These are phyloP conservation scores for Xylaria curta DNA, from an alignment of 495 filamentous ascomycete genomes.

Conservation along the genomic window DNA sequence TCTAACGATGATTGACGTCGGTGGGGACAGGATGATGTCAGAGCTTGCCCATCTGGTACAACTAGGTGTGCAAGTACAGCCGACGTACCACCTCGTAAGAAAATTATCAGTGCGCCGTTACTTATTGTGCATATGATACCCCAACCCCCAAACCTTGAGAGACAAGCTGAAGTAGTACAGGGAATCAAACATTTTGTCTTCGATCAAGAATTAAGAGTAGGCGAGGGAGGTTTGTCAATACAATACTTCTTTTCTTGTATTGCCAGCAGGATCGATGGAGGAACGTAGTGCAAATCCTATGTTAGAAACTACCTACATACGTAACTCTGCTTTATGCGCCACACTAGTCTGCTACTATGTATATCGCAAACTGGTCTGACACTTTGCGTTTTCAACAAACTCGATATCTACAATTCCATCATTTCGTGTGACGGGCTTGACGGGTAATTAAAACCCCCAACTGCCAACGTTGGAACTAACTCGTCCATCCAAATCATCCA, in stretches of 20 bases:
- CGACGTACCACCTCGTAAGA: not conserved
- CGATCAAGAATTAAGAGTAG: not conserved
- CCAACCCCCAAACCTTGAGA: not conserved
- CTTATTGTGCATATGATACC: not conserved
- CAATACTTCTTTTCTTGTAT: not conserved
- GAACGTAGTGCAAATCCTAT: not conserved
- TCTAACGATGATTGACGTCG: constrained; percentile 19
- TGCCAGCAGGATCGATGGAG: not conserved
- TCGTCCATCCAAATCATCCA: not conserved
- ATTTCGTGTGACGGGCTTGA: not conserved
- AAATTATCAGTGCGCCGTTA: not conserved
- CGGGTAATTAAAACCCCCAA: constrained; percentile 6
- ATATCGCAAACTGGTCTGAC: not conserved
- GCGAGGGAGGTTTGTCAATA: too few species aligned
- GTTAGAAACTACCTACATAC: not conserved
- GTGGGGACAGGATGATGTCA: constrained; percentile 24
- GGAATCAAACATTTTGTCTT: not conserved
- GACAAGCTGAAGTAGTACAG: not conserved
- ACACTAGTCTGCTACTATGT: not conserved
- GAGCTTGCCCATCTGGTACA: constrained; percentile 3
- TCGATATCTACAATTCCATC: not conserved
- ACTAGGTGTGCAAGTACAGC: not conserved
- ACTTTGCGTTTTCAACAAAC: not conserved
- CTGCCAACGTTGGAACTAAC: not conserved
- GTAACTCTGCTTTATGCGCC: not conserved